Evolutionary conservation across 1,284 basidiomycete species (phyloP).

Genomic region (Ustilago curta): DNA sequence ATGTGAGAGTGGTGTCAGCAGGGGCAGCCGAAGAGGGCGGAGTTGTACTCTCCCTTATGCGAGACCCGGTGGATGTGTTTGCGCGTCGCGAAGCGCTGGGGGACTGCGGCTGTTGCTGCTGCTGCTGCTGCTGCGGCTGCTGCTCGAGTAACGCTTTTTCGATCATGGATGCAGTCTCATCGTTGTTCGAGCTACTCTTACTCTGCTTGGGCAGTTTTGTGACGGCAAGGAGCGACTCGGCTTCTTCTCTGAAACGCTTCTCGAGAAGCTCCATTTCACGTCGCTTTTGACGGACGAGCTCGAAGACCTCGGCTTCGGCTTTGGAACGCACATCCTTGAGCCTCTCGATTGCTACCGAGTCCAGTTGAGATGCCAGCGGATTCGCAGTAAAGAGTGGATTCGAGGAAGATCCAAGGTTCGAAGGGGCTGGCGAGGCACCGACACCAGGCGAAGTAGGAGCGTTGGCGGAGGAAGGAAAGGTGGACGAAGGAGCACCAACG

Average conservation of each 20-base stretch:
- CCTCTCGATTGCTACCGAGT: slow-evolving; percentile 46
- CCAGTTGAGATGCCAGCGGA: slow-evolving; percentile 43
- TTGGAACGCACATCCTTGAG: slow-evolving; percentile 50
- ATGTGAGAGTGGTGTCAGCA: background rate
- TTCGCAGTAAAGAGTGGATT: slow-evolving; percentile 3
- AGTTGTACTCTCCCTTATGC: background rate
- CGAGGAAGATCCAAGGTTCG: slow-evolving; percentile 1
- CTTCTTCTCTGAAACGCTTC: slow-evolving; percentile 46
- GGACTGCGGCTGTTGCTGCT: slow-evolving; percentile 13
- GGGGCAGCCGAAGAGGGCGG: background rate
- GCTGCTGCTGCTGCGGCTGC: slow-evolving; percentile 29
- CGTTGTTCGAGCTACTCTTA: slow-evolving; percentile 15
- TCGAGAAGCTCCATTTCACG: slow-evolving; percentile 54
- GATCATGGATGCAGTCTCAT: slow-evolving; percentile 28
- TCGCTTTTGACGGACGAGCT: slow-evolving; percentile 51
- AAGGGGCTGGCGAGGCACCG: slow-evolving; percentile 11
- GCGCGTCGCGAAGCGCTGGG: slow-evolving; percentile 6
- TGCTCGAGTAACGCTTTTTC: slow-evolving; percentile 28
- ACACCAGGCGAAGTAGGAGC: slow-evolving; percentile 19
- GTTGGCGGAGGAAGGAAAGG: slow-evolving; percentile 6
- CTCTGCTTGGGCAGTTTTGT: slow-evolving; percentile 24
- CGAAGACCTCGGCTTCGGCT: slow-evolving; percentile 53
- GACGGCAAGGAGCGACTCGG: slow-evolving; percentile 43
- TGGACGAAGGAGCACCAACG: slow-evolving; percentile 10
- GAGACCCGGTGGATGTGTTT: slow-evolving; percentile 1